Base-by-base conservation (phyloP, 192 early-diverging fungal species). In the Helicostylum pulchrum region DNA sequence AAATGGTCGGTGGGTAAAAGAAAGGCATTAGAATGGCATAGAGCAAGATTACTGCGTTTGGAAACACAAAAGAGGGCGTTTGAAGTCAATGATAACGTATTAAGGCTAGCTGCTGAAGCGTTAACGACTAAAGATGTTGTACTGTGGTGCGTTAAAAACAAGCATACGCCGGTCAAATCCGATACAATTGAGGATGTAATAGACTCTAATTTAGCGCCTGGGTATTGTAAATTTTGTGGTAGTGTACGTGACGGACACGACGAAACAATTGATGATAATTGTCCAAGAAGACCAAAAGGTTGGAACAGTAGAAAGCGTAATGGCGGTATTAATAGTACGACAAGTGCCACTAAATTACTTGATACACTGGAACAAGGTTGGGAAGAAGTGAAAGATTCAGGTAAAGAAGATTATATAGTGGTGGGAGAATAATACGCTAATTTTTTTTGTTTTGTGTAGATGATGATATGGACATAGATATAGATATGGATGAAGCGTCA, bases 1-100 rank as follows among this genome's bases (percentile, higher is more conserved):
- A 56, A 70, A n/a, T 85, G 81, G 78, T 61, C 74, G 4, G 32
- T 74, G 15, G 78, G 73, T 1, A 75, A 70, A 51, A 72, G 79
- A 30, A 85, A 80, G 62, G 70, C 71, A 32, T 12, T 72, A n/a
- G 83, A 85, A 76, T 82, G 80, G 83, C 75, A 83, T 45, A 52
- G 83, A 23, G 77, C 83, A 10, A 67, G 65, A 31, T 15, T 73
- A 36, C 34, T 80, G 23, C 52, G 72, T 31, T 36, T 70, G 9
- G 50, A 68, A 14, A 70, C 74, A n/a, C 66, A 70, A 12, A 63
- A 67, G 19, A 39, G 61, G 39, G 56, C 65, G 9, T 49, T 50
- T 39, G 59, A 65, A 20, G 59, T 42, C 5, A 32, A 44, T 42
- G 62, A 72, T 53, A 26, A 39, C 4, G 49, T 66, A 20, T 19